Evolutionary conservation across 2,329 filamentous ascomycete species (phyloP).

Genomic region (Trichoderma koningiopsis): DNA sequence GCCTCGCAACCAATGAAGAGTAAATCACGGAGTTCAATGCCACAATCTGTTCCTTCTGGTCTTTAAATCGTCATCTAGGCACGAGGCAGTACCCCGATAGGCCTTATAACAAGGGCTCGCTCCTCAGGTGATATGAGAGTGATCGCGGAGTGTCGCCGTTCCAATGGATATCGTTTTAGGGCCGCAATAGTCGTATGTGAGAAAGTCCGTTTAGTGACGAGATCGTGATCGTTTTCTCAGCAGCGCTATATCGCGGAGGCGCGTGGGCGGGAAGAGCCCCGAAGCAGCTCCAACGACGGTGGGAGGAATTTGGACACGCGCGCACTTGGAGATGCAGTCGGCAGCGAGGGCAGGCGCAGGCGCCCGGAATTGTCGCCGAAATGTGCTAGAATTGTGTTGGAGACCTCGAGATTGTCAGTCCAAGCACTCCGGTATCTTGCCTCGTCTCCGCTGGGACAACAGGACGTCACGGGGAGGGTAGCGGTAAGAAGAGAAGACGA

Average conservation of each 20-base stretch:
- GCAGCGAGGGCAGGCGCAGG: background rate
- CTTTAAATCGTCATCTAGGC: slow-evolving; percentile 16
- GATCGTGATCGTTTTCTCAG: background rate
- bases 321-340: background rate
- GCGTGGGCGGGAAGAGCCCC: background rate
- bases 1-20: background rate
- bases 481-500: slow-evolving; percentile 1
- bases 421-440: background rate
- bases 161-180: background rate
- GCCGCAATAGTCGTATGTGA: background rate
- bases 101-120: background rate
- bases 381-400: background rate
- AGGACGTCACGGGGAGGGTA: background rate
- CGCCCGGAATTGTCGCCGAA: background rate
- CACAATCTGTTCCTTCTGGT: background rate
- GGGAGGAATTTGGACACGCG: slow-evolving; percentile 20
- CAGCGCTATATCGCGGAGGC: background rate
- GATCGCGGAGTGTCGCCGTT: background rate
- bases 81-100: background rate
- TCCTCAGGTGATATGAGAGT: background rate
- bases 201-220: background rate
- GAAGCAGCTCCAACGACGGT: background rate
- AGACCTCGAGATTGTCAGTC: background rate
- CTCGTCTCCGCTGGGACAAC: background rate
- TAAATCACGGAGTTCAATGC: background rate